These are phyloP conservation scores for Cladorrhinum samala DNA, from an alignment of 495 filamentous ascomycete genomes.

Conservation along the genomic window DNA sequence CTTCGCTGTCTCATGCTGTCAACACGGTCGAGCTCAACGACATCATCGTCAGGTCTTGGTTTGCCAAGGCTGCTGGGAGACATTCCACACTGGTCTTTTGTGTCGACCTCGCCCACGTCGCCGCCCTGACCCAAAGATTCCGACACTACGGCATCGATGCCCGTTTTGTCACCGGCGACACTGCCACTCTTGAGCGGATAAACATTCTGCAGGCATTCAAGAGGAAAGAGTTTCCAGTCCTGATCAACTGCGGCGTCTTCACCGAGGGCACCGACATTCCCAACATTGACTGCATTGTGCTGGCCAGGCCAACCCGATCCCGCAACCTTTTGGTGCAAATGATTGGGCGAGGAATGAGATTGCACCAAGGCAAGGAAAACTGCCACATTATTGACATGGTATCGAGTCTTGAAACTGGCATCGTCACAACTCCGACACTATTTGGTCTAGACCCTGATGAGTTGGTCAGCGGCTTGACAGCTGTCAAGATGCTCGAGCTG, in stretches of 20 bases:
- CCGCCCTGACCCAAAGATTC: conserved; percentile 65
- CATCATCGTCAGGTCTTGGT: conserved; percentile 77
- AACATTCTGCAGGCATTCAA: conserved; percentile 68
- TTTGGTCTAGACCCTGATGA: conserved; percentile 90
- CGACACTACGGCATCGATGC: conserved; percentile 75
- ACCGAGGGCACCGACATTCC: conserved; percentile 97
- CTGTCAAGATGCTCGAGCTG: conserved; percentile 50
- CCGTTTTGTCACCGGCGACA: conserved; percentile 74
- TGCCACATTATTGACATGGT: conserved; percentile 99
- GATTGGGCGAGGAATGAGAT: conserved; percentile 89
- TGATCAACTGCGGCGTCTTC: conserved; percentile 93
- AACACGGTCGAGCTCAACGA: conserved; percentile 75
- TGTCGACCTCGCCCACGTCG: conserved; percentile 78
- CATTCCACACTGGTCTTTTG: conserved; percentile 92
- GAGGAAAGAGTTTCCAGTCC: conserved; percentile 69
- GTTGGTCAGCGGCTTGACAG: conserved; percentile 56
- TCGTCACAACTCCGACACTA: conserved; percentile 83
- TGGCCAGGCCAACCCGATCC: conserved; percentile 85
- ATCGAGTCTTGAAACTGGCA: conserved; percentile 67
- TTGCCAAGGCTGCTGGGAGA: conserved; percentile 60
- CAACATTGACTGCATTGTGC: conserved; percentile 88
- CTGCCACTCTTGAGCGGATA: conserved; percentile 54
- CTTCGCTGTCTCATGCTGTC: conserved; percentile 67
- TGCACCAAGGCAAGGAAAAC: conserved; percentile 72
- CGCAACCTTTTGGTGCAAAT: conserved; percentile 91